These are phyloP conservation scores for Colletotrichum liaoningense DNA, from an alignment of 2,329 filamentous ascomycete species.

Conservation along the genomic window DNA sequence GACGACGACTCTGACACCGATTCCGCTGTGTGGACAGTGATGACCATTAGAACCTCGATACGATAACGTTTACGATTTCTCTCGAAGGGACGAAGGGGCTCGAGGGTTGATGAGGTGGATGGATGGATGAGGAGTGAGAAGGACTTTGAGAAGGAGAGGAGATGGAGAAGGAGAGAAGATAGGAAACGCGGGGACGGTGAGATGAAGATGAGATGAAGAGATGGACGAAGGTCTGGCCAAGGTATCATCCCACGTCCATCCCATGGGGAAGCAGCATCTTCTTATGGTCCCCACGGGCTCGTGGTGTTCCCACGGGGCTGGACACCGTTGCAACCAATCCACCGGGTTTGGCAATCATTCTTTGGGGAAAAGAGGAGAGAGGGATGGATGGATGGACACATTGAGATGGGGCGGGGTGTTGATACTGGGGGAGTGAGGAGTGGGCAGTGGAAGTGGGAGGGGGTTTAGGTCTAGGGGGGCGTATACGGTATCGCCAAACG, in stretches of 20 bases:
- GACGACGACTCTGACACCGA: constrained; percentile 49
- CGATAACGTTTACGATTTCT: constrained; percentile 5
- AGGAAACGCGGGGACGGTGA: constrained; percentile 17
- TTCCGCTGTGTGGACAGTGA: constrained; percentile 41
- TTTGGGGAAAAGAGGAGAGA: constrained; percentile 23
- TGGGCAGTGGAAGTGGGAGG: not conserved
- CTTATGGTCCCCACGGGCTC: constrained; percentile 37
- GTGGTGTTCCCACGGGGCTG: constrained; percentile 23
- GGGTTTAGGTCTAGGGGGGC: not conserved
- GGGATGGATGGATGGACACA: not conserved
- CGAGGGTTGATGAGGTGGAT: not conserved
- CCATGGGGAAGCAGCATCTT: constrained; percentile 35
- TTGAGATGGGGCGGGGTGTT: constrained; percentile 15
- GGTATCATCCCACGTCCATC: constrained; percentile 26
- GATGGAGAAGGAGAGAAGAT: not conserved
- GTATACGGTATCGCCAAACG: not conserved
- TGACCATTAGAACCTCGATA: constrained; percentile 42
- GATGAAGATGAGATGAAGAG: constrained; percentile 8
- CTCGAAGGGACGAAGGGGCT: constrained; percentile 17
- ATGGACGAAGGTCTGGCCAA: constrained; percentile 24
- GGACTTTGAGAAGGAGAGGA: constrained; percentile 1
- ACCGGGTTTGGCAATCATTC: constrained; percentile 17
- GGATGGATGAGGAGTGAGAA: not conserved
- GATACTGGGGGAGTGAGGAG: not conserved
- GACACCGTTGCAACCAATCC: constrained; percentile 25